Base-by-base conservation (phyloP, 441 rosid genomes). In the Erodium moschatum region DNA sequence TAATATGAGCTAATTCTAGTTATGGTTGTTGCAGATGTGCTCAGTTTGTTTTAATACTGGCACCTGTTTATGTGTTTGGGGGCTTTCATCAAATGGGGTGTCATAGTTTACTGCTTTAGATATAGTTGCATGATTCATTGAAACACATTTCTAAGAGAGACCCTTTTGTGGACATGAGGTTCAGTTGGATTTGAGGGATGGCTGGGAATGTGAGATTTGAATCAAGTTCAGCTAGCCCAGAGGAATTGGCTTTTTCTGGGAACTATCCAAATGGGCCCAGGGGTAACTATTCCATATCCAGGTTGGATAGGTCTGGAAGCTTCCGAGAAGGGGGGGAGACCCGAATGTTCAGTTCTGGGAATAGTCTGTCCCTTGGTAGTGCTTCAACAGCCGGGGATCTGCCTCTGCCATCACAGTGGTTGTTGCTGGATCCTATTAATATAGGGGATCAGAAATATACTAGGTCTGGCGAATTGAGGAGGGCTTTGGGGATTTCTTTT, bases 271-370 rank as follows among this genome's bases (percentile, higher is more conserved):
- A 84, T 80, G 88, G 85, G 69, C 84, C 75, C 72, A 79, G 81
- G 70, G 82, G 82, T 29, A 81, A 48, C 67, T 80, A 78, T 67
- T 65, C 78, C 38, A 58, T 64, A 67, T 74, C 80, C 42, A 77
- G 73, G 72, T 67, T 86, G 74, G 87, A 80, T 71, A 80, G 88
- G 77, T 79, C 88, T 66, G 83, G 87, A 74, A 82, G 87, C 77
- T 82, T 82, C 67, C 76, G 82, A 54, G 89, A 83, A 70, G 75
- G 83, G 15, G 64, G 75, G 20, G 84, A 82, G 69, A 76, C 69
- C 70, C 72, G 86, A 70, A 58, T 70, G 15, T 79, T 77, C 66
- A 74, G 74, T 64, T 74, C 86, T 29, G 80, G 77, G 64, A 69
- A 77, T 31, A 74, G 70, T 71, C 73, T 70, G 46, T 80, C 83